These are phyloP conservation scores for Oldenlandia corymbosa DNA, from an alignment of 257 asterid genomes.

Conservation along the genomic window DNA sequence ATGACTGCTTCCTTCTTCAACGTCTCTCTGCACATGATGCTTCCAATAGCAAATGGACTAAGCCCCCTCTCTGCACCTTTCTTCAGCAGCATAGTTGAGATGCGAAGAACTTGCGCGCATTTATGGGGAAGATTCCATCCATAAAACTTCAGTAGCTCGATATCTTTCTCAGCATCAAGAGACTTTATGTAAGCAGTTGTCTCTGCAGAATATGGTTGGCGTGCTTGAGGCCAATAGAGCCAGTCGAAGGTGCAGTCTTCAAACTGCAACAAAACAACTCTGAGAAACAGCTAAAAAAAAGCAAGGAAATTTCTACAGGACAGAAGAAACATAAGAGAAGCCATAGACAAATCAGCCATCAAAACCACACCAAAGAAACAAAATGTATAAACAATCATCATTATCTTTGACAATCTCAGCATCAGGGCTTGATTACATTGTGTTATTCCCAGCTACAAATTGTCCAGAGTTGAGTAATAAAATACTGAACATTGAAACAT, in stretches of 20 bases:
- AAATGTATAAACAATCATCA: neutral
- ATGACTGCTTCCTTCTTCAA: slow-evolving; percentile 46
- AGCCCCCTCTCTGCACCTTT: slow-evolving; percentile 67
- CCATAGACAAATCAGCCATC: neutral
- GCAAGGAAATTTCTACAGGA: neutral
- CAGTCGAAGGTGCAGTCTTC: slow-evolving; percentile 78
- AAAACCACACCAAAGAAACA: neutral
- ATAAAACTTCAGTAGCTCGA: slow-evolving; percentile 44
- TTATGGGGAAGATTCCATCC: slow-evolving; percentile 57
- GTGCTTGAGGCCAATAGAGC: slow-evolving; percentile 88
- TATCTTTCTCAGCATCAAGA: slow-evolving; percentile 62
- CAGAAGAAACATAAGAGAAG: slow-evolving; percentile 1
- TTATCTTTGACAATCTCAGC: neutral
- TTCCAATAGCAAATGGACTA: slow-evolving; percentile 54
- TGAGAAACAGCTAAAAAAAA: slow-evolving; percentile 2
- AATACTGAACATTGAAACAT: neutral
- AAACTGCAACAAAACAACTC: slow-evolving; percentile 35
- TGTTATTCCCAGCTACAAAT: neutral
- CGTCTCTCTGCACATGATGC: slow-evolving; percentile 64
- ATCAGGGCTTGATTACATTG: neutral
- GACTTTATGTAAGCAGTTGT: slow-evolving; percentile 48
- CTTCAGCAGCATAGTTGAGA: slow-evolving; percentile 72
- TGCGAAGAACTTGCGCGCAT: slow-evolving; percentile 48
- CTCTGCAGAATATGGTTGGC: slow-evolving; percentile 42
- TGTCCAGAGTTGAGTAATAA: neutral